Evolutionary conservation across 306 rosid species (phyloP), one percentile per base, ranked within the genome.

Genomic region (Quercus robur): DNA sequence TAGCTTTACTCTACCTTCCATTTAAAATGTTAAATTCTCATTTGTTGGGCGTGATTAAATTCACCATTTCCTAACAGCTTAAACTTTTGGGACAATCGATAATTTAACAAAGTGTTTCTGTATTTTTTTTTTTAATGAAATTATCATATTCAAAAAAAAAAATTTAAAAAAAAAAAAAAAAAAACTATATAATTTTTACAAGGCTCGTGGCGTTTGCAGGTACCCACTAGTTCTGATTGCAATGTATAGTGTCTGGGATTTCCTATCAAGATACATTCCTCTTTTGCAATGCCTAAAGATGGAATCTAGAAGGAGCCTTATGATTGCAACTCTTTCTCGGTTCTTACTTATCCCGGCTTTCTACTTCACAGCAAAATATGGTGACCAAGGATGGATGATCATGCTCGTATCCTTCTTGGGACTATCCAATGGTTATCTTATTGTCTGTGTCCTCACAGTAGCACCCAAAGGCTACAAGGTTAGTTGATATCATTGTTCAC

Each of bases 371-470:
- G 98, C 97, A 59, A 95, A 91, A 73, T 91, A 90, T 26, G 98
- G 89, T 57, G 96, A 90, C 49, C 91, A 93, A 58, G 98, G 98
- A 44, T 91, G 96, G 92, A 90, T 93, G 98, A 90, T 95, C 70
- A 8, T 91, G 52, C 97, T 95, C 59, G 75, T 77, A 5, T 89
- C 97, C 18, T 72, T 94, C 70, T 75, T 94, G 76, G 97, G 97
- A 71, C 81, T 92, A 41, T 85, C 94, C 81, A 94, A 92, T 72
- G 97, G 98, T 54, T 84, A 94, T 74, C 92, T 90, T 63, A 90
- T 92, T 3, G 98, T 94, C 2, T 94, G 97, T 86, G 86, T 92
- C 55, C 88, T 92, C 61, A 92, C 93, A 0, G 83, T 84, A 6
- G 97, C 94, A 78, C 97, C 97, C 1, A 88, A 86, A 77, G 92